These are phyloP conservation scores for Parascedosporium putredinis DNA, from an alignment of 2,329 filamentous ascomycete species.

Conservation along the genomic window DNA sequence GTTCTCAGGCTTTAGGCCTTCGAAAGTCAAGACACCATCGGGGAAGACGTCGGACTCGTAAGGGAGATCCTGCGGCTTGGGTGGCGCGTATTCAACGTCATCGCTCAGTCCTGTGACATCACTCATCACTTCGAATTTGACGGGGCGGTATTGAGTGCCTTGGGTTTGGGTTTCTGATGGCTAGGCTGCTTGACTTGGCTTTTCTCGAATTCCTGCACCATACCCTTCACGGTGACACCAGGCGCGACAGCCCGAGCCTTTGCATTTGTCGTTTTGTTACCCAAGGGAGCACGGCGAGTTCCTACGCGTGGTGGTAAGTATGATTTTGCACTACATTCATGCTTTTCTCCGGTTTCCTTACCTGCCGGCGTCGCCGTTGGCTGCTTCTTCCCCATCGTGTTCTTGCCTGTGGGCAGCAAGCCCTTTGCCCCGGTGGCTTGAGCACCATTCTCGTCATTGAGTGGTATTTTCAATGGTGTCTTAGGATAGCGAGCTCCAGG, in stretches of 20 bases:
- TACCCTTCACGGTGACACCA: conserved; percentile 52
- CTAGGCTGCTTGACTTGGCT: conserved; percentile 49
- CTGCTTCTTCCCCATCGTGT: conserved; percentile 33
- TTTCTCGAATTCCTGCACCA: conserved; percentile 50
- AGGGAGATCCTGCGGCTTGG: conserved; percentile 52
- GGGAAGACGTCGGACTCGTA: conserved; percentile 63
- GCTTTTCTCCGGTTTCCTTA: no score
- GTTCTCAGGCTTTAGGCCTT: conserved; percentile 48
- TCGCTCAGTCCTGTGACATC: conserved; percentile 43
- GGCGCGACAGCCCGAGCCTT: conserved; percentile 58
- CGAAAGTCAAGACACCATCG: conserved; percentile 42
- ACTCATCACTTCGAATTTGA: conserved; percentile 52
- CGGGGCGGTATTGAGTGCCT: conserved; percentile 37
- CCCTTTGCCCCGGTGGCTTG: conserved; percentile 42
- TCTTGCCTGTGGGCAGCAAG: conserved; percentile 40
- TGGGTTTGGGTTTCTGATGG: conserved; percentile 48
- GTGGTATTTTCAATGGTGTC: conserved; percentile 66
- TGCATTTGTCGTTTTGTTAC: conserved; percentile 93
- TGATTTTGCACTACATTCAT: background rate
- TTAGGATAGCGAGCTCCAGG: conserved; percentile 67
- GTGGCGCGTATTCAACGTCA: conserved; percentile 86
- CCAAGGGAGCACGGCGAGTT: conserved; percentile 65
- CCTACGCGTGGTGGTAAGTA: conserved; percentile 13
- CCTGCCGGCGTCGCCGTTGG: conserved; percentile 71
- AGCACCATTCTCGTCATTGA: conserved; percentile 73